Base-by-base conservation (phyloP, 768 basidiomycete genomes). In the Termitomyces sp. region DNA sequence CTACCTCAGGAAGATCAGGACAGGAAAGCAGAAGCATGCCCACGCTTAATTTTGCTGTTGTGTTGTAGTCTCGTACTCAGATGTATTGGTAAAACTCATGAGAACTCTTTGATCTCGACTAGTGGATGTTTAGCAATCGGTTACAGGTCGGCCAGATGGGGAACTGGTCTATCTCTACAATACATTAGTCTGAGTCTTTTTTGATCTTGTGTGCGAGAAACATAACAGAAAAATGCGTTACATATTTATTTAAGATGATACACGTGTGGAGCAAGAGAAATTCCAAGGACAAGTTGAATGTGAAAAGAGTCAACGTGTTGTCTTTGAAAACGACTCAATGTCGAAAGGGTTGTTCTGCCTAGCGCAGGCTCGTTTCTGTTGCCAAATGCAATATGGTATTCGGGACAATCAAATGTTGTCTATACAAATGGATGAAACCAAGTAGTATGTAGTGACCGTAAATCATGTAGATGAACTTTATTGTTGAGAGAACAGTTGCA, bases 1-100 rank as follows among this genome's bases (percentile, higher is more conserved):
- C 79, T 97, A 96, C 81, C 75, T 94, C 69, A 86, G 92, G 79
- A 95, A 95, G 73, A 80, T 98, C 75, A 87, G 90, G 76, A 83
- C 90, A 62, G 88, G 90, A 72, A 97, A 97, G 83, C 88, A 92
- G 79, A 97, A 95, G 83, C 94, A 97, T 75, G 92, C 87, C 43
- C 76, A 79, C 64, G 75, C 79, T 67, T 78, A 65, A 67, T 61
- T 50, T 63, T 36, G 7, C 18, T 53, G 36, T 27, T 44, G 9
- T 41, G 34, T 32, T 48, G 13, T 41, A 50, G 36, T 29, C 44
- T 37, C 53, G 56, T 20, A 24, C 41, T 24, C 59, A 27, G 50
- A 53, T 56, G 58, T 39, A 43, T 24, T 18, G 39, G n/a, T 10
- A 41, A 41, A 41, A 22, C 22, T 43, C 22, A 43, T 43, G 42